phyloP scores from a whole-genome alignment of 2,329 filamentous ascomycete species.

The Pestalotiopsis sp. region DNA sequence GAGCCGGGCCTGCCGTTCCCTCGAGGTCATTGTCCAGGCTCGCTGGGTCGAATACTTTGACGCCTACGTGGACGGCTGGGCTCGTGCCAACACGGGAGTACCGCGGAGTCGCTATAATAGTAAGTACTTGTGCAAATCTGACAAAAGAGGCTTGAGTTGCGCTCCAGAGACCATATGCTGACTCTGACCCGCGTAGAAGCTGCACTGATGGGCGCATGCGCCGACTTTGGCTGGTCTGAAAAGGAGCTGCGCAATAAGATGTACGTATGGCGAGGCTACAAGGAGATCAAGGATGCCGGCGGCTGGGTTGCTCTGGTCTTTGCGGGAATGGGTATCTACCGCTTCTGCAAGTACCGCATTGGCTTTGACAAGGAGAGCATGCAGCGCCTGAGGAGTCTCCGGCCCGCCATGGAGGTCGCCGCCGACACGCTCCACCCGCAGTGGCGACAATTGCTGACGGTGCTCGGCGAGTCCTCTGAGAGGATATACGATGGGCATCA shows the following conservation, averaged over 20 bases:
- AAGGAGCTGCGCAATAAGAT: slow-evolving; percentile 56
- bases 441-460: slow-evolving; percentile 51
- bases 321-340: slow-evolving; percentile 58
- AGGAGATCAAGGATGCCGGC: slow-evolving; percentile 58
- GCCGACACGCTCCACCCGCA: slow-evolving; percentile 54
- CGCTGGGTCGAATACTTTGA: slow-evolving; percentile 59
- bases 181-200: slow-evolving; percentile 28
- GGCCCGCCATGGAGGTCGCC: slow-evolving; percentile 51
- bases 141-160: not conserved
- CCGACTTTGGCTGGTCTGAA: slow-evolving; percentile 56
- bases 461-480: slow-evolving; percentile 43
- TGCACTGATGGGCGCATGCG: slow-evolving; percentile 54
- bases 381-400: slow-evolving; percentile 43
- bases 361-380: slow-evolving; percentile 54
- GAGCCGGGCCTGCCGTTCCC: slow-evolving; percentile 54
- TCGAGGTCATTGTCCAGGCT: slow-evolving; percentile 61
- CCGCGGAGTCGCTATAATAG: slow-evolving; percentile 49
- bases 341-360: slow-evolving; percentile 61
- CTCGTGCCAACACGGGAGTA: slow-evolving; percentile 37
- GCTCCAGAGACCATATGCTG: not conserved
- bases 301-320: slow-evolving; percentile 59
- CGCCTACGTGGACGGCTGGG: slow-evolving; percentile 45
- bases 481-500: slow-evolving; percentile 47
- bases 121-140: not conserved
- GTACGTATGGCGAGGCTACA: slow-evolving; percentile 57